Percentiles rank a stretch among this genome's conserved stretches.
Evolutionary conservation across 2,329 filamentous ascomycete genomes (phyloP).

Genomic region (Celoporthe dispersa): DNA sequence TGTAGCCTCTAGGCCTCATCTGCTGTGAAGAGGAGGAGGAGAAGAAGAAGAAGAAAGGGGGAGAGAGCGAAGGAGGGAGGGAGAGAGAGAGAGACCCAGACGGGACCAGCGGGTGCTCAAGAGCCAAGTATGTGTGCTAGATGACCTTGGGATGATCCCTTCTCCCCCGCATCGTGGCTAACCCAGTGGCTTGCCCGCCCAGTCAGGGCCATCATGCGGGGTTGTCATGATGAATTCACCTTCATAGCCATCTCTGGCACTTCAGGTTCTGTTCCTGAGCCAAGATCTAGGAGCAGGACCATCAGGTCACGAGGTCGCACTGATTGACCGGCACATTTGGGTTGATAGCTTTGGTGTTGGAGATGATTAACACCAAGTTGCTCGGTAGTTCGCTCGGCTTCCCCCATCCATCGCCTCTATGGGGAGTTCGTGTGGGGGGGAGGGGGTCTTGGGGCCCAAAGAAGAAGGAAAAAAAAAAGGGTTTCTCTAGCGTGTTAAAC

Average conservation of each 20-base stretch:
- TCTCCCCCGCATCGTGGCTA: background rate
- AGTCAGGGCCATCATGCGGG: background rate
- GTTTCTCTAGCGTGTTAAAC: background rate
- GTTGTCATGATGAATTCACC: background rate
- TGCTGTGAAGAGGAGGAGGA: background rate
- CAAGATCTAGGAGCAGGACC: background rate
- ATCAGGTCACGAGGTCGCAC: background rate
- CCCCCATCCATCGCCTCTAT: background rate
- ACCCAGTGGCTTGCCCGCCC: background rate
- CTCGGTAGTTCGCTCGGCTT: background rate
- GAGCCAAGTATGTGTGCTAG: background rate
- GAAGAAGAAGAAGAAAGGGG: background rate
- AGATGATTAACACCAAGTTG: background rate
- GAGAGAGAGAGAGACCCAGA: background rate
- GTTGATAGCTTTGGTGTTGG: background rate
- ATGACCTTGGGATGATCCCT: background rate
- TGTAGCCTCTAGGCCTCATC: no score
- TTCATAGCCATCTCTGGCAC: background rate
- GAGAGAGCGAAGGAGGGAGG: background rate
- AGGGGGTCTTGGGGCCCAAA: background rate
- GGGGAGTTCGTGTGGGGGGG: background rate
- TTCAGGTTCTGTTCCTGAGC: background rate
- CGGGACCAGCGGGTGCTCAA: background rate
- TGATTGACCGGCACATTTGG: background rate
- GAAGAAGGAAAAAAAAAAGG: no score